Evolutionary conservation across 192 early-diverging fungal genomes (phyloP), one percentile per base, ranked within the genome.

Genomic region (Coemansia sp.): DNA sequence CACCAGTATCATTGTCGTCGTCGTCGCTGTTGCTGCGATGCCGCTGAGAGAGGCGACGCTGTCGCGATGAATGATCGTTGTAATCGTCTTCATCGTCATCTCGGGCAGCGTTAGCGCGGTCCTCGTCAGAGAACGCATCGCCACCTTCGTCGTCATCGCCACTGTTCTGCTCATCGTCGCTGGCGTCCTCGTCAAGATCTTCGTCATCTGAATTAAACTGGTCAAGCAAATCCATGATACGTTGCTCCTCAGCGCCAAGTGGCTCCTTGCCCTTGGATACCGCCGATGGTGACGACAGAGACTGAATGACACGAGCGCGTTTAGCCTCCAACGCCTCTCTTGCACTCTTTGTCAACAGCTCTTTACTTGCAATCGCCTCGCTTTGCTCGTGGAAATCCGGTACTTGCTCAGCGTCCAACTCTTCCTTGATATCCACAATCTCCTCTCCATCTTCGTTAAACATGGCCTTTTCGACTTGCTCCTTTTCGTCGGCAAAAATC

Each of bases 81-180:
- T 63, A 78, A 53, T 78, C 81, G 63, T 84, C 81, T 4, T 84
- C 81, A 37, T 84, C 77, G 42, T 84, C 81, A 45, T 79, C 77
- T 12, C 58, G 66, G 15, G 69, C 75, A 11, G 72, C 75, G 23
- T 75, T 68, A 3, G 62, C 61, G 36, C 69, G 75, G 19, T 77
- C 80, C 27, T 82, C 80, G 66, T 82, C 75, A 0, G 75, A 77
- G 51, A 75, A 77, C 44, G 65, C 80, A 41, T 77, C 77, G 27
- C 72, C 65, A 19, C 66, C 77, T 25, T 71, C 66, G 4, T 64
- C 69, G 0, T 31, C 14, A 17, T 60, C 63, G 31, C 50, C 55
- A n/a, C 50, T 44, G 12, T 58, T 60, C 2, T 46, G 14, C 5
- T 36, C 46, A 36, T 45, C 42, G 5, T 58, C 57, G 37, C 41